Base-by-base conservation (phyloP, 2,329 filamentous ascomycete species). In the Lomentospora prolificans region DNA sequence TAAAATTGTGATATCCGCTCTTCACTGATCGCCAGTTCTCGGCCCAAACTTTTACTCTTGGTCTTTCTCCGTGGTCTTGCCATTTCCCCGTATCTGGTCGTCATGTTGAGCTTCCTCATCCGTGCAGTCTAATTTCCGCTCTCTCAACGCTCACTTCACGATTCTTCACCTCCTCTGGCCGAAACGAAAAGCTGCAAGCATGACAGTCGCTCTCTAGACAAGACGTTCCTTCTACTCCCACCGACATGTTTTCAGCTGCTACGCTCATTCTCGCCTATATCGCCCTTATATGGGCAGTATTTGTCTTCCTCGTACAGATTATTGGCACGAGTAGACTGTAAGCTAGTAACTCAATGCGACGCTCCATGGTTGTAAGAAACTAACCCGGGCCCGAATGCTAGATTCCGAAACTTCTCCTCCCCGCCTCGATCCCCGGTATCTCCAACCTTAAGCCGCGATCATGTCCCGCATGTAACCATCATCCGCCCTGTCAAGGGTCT, bases 401-500 rank as follows among this genome's bases (percentile, higher is more conserved):
- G 82, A 59, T 79, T 80, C 62, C 75, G 74, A 44, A 67, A 76
- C 62, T 82, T 80, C 66, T 80, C 79, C 0, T 69, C 67, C 1
- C 72, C 70, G 3, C 77, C 77, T 2, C 64, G 66, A n/a, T 68
- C 73, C 4, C 72, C 80, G 4, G 66, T 78, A 14, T 82, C 81
- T 3, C 71, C 81, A 1, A 68, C 68, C 0, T 70, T 85, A 1
- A 69, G 71, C 3, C 64, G 71, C 41, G 67, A 78, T 61, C 72
- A 84, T 39, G 75, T 90, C 3, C 92, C 91, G 14, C 85, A 89
- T 72, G 79, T 99, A 64, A 97, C 94, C 30, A 80, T 96, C 58
- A 90, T 99, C 62, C 87, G 94, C 2, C 95, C 94, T 0, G 86
- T 96, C 61, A 97, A 96, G 71, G 94, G 91, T 58, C 78, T 95